Conservation (phyloP, 768 basidiomycete species). For the Agrocybe praecox region DNA sequence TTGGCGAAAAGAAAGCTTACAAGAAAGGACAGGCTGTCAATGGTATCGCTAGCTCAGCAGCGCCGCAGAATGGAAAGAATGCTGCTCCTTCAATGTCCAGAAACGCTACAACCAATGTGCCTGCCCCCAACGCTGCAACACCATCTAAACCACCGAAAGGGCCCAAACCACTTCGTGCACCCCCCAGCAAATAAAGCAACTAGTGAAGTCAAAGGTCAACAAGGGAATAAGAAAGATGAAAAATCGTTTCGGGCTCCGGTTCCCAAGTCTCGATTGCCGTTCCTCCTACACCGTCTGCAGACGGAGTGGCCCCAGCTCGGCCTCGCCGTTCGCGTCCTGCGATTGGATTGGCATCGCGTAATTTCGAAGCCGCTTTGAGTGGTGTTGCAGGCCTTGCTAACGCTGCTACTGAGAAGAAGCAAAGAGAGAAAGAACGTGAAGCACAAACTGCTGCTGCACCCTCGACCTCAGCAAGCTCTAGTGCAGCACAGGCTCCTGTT, state of each 20-base stretch:
- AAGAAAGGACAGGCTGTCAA: conserved; percentile 25
- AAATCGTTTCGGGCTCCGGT: background rate
- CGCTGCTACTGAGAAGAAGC: conserved; percentile 27
- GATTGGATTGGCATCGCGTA: conserved; percentile 63
- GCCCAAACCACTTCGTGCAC: conserved; percentile 12
- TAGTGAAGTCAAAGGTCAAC: background rate
- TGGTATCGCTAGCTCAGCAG: conserved; percentile 1
- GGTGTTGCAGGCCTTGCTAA: conserved; percentile 56
- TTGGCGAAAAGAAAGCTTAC: conserved; percentile 23
- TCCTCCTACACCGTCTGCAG: conserved; percentile 10
- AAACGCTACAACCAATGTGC: background rate
- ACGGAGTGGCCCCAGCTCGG: conserved; percentile 16
- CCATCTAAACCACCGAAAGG: background rate
- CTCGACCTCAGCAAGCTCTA: background rate
- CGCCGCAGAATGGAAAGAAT: conserved; percentile 1
- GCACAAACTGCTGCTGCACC: conserved; percentile 14
- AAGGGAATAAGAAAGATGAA: conserved; percentile 8
- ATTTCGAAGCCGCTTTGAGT: conserved; percentile 74
- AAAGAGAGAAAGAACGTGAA: conserved; percentile 28
- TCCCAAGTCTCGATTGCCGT: conserved; percentile 4
- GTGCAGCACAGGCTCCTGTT: background rate
- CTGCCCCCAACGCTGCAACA: background rate
- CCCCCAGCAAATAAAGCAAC: conserved; percentile 11
- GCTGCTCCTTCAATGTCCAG: background rate
- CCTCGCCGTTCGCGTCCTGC: conserved; percentile 56